Percentiles rank a stretch among this genome's conserved stretches.
Conservation (phyloP, 2,329 filamentous ascomycete species). For the Conoideocrella luteorostrata region DNA sequence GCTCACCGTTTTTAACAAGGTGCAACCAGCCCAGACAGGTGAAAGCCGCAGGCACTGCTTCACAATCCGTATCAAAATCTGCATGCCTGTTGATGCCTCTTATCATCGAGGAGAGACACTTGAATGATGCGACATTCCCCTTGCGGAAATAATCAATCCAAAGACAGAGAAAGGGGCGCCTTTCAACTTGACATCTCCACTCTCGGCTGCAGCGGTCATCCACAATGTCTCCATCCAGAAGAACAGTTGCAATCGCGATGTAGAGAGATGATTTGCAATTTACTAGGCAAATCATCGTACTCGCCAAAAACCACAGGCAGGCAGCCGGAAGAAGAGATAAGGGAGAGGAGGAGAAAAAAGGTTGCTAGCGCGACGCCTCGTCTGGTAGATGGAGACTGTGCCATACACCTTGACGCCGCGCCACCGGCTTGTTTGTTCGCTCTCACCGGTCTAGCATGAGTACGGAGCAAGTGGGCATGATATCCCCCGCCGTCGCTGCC, state of each 20-base stretch:
- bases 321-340: neutral
- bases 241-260: neutral
- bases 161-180: too few species aligned
- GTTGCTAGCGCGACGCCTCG: slow-evolving; percentile 5
- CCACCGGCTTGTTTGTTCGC: neutral
- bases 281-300: neutral
- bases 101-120: too few species aligned
- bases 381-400: neutral
- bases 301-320: neutral
- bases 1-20: slow-evolving; percentile 8
- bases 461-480: slow-evolving; percentile 2
- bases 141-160: neutral
- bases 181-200: too few species aligned
- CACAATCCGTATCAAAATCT: neutral
- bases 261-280: too few species aligned
- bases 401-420: neutral
- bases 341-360: neutral
- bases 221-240: too few species aligned
- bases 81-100: too few species aligned
- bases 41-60: neutral
- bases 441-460: neutral
- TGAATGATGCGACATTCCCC: neutral
- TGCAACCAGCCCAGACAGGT: slow-evolving; percentile 2
- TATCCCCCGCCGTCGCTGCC: neutral
- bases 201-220: too few species aligned